Evolutionary conservation across 2,329 filamentous ascomycete species (phyloP).

Genomic region (Chaetomium globosum): DNA sequence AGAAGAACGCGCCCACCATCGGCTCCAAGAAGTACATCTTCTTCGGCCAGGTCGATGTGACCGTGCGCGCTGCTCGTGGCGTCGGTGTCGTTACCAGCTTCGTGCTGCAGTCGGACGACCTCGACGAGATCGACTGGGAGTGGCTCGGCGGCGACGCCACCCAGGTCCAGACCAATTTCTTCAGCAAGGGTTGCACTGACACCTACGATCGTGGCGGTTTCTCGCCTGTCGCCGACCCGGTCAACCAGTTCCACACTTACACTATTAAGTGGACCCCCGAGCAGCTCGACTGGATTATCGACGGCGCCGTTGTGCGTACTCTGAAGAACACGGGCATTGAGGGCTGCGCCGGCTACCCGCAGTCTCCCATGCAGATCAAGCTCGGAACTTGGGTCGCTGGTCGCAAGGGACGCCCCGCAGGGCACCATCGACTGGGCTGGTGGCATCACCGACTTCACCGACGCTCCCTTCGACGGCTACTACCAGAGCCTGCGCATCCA

Average conservation of each 20-base stretch:
- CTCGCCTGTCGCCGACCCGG: constrained; percentile 59
- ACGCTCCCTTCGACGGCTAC: constrained; percentile 58
- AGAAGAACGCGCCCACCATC: constrained; percentile 71
- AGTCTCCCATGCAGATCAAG: constrained; percentile 70
- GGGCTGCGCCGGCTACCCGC: constrained; percentile 63
- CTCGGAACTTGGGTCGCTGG: constrained; percentile 61
- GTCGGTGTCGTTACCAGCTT: constrained; percentile 85
- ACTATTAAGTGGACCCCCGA: constrained; percentile 67
- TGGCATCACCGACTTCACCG: constrained; percentile 55
- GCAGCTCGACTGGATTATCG: constrained; percentile 61
- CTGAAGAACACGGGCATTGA: constrained; percentile 51
- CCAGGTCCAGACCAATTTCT: constrained; percentile 87
- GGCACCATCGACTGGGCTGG: constrained; percentile 71
- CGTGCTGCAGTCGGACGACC: constrained; percentile 84
- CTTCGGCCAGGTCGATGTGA: constrained; percentile 85
- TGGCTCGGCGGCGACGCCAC: constrained; percentile 77
- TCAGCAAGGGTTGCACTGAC: constrained; percentile 72
- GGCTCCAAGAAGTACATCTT: constrained; percentile 86
- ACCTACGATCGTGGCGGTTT: constrained; percentile 70
- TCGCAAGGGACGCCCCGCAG: constrained; percentile 48
- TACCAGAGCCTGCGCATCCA: constrained; percentile 59
- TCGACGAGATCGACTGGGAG: constrained; percentile 97
- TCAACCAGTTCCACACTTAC: constrained; percentile 63
- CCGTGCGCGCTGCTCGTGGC: constrained; percentile 76
- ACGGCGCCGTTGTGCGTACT: constrained; percentile 52